Conservation (phyloP, 2,329 filamentous ascomycete genomes). For the Teratosphaeria viscida region DNA sequence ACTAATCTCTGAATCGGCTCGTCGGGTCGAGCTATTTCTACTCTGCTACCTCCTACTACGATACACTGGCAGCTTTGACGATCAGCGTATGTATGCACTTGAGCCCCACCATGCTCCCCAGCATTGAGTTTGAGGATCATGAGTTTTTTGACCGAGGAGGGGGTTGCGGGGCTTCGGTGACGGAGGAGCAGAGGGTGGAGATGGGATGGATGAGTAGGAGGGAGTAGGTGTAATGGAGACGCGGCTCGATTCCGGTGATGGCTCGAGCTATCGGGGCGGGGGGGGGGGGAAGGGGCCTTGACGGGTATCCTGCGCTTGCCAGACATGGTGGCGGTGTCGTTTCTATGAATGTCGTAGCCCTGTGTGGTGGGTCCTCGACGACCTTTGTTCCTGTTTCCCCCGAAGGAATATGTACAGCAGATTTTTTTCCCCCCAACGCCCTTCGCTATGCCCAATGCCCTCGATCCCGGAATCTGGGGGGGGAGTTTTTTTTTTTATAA, state of each 20-base stretch:
- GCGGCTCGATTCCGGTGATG: not conserved
- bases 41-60: too few relatives aligned
- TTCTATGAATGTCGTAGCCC: not conserved
- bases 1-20: not conserved
- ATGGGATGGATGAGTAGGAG: conserved; percentile 36
- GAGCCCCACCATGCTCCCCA: too few relatives aligned
- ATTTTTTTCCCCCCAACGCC: not conserved
- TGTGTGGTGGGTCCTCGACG: not conserved
- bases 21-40: not conserved
- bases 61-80: too few relatives aligned
- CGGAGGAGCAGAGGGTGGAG: conserved; percentile 38
- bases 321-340: not conserved
- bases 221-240: conserved; percentile 1
- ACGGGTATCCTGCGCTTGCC: not conserved
- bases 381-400: not conserved
- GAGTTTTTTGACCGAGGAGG: conserved; percentile 52
- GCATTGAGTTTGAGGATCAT: conserved; percentile 53
- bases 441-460: not conserved
- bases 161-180: conserved; percentile 42
- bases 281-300: too few relatives aligned
- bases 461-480: too few relatives aligned
- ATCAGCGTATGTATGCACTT: too few relatives aligned
- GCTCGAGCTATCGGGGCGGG: not conserved
- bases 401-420: not conserved
- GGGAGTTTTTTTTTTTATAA: too few relatives aligned